Conservation (phyloP, 1,139 yeast genomes). For the Lodderomyces oxycetoniae region DNA sequence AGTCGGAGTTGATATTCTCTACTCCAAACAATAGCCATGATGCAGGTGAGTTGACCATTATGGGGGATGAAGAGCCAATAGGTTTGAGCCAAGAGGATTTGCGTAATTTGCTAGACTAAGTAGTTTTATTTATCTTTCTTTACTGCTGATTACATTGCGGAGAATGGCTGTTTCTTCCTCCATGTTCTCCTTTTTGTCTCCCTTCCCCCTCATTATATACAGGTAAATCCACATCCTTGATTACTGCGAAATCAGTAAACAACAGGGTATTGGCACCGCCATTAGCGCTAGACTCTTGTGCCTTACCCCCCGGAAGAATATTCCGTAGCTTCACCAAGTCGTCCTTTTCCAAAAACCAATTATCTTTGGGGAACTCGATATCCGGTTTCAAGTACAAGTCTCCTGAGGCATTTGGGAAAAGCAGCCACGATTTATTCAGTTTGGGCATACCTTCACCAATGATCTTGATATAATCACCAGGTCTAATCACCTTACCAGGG, state of each 20-base stretch:
- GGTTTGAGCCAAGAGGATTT: constrained; percentile 37
- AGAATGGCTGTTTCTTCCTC: constrained; percentile 9
- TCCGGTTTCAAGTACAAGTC: constrained; percentile 68
- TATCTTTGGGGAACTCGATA: constrained; percentile 79
- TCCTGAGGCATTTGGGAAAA: constrained; percentile 43
- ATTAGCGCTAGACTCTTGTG: constrained; percentile 19
- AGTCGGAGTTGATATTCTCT: constrained; percentile 24
- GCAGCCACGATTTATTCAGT: constrained; percentile 34
- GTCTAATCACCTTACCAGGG: constrained; percentile 73
- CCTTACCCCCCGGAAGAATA: constrained; percentile 44
- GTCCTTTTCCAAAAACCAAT: constrained; percentile 68
- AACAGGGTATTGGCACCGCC: constrained; percentile 38
- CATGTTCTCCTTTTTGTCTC: neutral
- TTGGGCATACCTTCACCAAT: constrained; percentile 86
- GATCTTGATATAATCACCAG: constrained; percentile 66
- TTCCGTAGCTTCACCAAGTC: constrained; percentile 52
- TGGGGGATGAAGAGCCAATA: constrained; percentile 16
- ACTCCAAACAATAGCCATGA: constrained; percentile 11
- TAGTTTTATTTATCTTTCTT: constrained; percentile 7
- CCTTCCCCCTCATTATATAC: constrained; percentile 19
- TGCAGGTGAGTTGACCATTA: constrained; percentile 6
- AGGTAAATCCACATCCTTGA: constrained; percentile 30
- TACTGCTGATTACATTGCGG: constrained; percentile 44
- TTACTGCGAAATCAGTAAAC: constrained; percentile 37
- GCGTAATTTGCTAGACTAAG: constrained; percentile 34